phyloP scores from a whole-genome alignment of 2,329 filamentous ascomycete genomes.

The Gnomoniopsis sp. region DNA sequence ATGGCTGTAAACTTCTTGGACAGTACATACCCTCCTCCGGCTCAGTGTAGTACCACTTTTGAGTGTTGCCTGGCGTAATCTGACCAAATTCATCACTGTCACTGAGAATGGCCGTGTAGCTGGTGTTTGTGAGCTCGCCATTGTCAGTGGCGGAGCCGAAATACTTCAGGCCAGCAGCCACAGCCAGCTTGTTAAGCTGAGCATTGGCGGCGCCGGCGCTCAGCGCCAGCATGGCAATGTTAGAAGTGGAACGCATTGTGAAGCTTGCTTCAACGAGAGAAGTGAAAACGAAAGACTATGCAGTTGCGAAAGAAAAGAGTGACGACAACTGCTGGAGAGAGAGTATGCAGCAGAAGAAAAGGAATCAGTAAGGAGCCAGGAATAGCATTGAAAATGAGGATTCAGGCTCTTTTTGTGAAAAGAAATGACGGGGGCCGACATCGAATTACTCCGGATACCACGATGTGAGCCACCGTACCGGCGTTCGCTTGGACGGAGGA shows the following conservation, averaged over 20 bases:
- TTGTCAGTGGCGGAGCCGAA: slow-evolving; percentile 66
- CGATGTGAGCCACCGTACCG: not conserved
- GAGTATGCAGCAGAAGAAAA: not conserved
- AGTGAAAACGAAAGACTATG: slow-evolving; percentile 3
- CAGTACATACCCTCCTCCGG: slow-evolving; percentile 38
- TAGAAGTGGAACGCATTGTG: slow-evolving; percentile 16
- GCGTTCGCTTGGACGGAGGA: slow-evolving; percentile 4
- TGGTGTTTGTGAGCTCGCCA: slow-evolving; percentile 45
- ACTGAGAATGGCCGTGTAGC: slow-evolving; percentile 54
- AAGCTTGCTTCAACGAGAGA: slow-evolving; percentile 13
- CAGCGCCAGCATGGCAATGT: slow-evolving; percentile 16
- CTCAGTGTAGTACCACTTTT: slow-evolving; percentile 63
- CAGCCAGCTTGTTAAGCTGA: slow-evolving; percentile 50
- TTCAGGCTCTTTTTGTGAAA: not conserved
- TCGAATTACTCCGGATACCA: slow-evolving; percentile 9
- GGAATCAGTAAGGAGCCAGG: not conserved
- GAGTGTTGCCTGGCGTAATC: slow-evolving; percentile 61
- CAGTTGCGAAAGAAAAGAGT: not conserved
- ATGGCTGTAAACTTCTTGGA: not conserved
- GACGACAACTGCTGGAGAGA: not conserved
- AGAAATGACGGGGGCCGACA: not conserved
- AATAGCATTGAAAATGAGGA: not conserved
- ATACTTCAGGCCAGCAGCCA: slow-evolving; percentile 51
- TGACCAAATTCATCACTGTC: slow-evolving; percentile 59
- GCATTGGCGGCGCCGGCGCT: slow-evolving; percentile 15